These are phyloP conservation scores for Combretum micranthum DNA, from an alignment of 345 rosid genomes.

Conservation along the genomic window DNA sequence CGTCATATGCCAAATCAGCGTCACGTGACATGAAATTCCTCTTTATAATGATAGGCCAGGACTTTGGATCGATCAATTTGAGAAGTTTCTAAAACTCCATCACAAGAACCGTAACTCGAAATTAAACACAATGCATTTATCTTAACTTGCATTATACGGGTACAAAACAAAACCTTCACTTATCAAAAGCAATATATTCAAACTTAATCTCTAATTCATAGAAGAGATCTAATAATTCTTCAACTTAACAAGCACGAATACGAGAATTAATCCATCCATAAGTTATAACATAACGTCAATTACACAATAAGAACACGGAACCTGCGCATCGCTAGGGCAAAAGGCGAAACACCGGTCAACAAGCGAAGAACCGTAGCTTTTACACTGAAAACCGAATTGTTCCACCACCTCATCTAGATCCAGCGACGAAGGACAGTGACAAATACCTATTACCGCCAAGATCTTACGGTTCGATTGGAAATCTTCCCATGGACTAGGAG, in stretches of 20 bases:
- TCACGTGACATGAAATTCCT: no score
- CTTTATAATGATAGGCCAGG: no score
- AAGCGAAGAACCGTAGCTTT: conserved; percentile 61
- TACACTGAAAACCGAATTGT: conserved; percentile 50
- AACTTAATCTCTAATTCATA: not conserved
- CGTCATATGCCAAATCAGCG: no score
- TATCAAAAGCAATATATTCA: not conserved
- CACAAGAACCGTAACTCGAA: no score
- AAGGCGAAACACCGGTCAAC: conserved; percentile 92
- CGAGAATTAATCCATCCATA: not conserved
- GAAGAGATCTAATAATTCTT: not conserved
- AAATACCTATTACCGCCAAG: conserved; percentile 84
- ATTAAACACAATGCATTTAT: no score
- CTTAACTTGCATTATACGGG: no score
- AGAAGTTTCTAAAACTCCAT: no score
- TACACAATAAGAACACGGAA: conserved; percentile 5
- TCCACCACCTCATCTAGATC: conserved; percentile 64
- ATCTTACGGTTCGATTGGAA: conserved; percentile 94
- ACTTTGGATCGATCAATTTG: no score
- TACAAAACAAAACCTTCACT: no score
- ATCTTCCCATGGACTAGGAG: conserved; percentile 98
- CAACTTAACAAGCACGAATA: not conserved
- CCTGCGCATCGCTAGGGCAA: conserved; percentile 78
- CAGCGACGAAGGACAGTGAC: conserved; percentile 90
- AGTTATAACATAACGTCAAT: no score